A percentile compares a stretch with the other conserved stretches of the same genome.
phyloP scores from a whole-genome alignment of 345 rosid genomes.

The Salix arbutifolia region DNA sequence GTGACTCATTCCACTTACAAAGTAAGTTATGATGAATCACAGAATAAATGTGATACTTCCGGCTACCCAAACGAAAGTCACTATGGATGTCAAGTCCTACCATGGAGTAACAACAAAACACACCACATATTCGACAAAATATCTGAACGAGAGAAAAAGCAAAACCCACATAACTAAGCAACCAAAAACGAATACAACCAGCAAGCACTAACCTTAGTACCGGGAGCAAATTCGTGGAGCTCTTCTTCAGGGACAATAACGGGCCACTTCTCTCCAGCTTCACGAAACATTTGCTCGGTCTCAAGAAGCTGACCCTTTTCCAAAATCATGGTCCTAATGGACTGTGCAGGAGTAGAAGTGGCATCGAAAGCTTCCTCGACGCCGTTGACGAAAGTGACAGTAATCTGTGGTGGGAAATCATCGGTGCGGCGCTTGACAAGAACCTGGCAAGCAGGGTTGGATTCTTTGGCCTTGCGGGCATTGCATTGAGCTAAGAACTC shows the following conservation, averaged over 20 bases:
- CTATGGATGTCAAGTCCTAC: not conserved
- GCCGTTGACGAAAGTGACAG: constrained; percentile 79
- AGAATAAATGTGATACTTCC: too few relatives aligned
- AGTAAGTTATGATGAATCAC: too few relatives aligned
- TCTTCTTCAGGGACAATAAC: constrained; percentile 77
- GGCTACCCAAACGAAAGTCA: not conserved
- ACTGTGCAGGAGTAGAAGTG: constrained; percentile 67
- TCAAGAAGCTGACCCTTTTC: constrained; percentile 75
- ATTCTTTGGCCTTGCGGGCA: constrained; percentile 79
- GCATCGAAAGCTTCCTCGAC: constrained; percentile 78
- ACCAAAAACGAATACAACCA: not conserved
- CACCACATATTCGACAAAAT: not conserved
- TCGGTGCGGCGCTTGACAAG: constrained; percentile 86
- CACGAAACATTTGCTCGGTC: constrained; percentile 91
- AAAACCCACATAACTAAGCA: not conserved
- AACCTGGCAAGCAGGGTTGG: constrained; percentile 77
- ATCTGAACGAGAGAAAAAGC: not conserved
- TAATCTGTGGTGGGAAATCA: constrained; percentile 74
- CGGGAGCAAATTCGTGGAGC: constrained; percentile 56
- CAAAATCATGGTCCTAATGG: constrained; percentile 68
- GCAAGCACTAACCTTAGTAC: constrained; percentile 55
- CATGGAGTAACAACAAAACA: not conserved
- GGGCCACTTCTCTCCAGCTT: constrained; percentile 91
- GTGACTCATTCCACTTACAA: too few relatives aligned
- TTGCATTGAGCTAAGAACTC: constrained; percentile 94